Evolutionary conservation across 23 red algal species (phyloP).

Genomic region (Agarophyton chilense): DNA sequence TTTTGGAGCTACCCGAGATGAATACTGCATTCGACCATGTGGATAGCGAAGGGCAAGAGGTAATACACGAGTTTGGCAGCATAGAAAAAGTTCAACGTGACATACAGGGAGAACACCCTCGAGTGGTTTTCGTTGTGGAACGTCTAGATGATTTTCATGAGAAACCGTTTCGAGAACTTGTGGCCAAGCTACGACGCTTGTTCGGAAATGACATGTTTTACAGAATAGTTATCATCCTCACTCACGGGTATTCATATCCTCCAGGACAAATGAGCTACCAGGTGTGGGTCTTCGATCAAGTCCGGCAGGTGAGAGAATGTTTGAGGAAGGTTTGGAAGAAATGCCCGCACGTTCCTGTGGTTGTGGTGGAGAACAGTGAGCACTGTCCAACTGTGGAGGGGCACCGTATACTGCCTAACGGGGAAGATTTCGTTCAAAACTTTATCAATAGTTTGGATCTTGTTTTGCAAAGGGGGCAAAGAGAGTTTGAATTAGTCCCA

Average conservation of each 20-base stretch:
- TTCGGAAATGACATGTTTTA: constrained; percentile 43
- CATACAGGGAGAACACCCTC: constrained; percentile 32
- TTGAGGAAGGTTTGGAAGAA: constrained; percentile 11
- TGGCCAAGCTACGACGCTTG: constrained; percentile 4
- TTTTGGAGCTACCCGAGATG: constrained; percentile 49
- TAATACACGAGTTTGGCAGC: constrained; percentile 6
- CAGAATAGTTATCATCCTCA: constrained; percentile 49
- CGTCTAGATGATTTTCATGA: constrained; percentile 49
- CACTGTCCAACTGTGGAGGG: constrained; percentile 7
- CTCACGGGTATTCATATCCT: constrained; percentile 29
- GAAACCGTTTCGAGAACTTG: not conserved
- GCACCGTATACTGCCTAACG: not conserved
- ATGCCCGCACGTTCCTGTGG: constrained; percentile 25
- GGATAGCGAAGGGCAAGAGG: not conserved
- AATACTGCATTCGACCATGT: constrained; percentile 22
- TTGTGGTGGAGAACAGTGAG: constrained; percentile 47
- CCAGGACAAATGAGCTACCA: constrained; percentile 21
- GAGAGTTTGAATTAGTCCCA: not conserved
- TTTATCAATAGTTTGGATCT: constrained; percentile 11
- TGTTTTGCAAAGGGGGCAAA: not conserved
- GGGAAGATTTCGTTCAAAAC: constrained; percentile 2
- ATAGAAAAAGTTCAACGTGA: constrained; percentile 10
- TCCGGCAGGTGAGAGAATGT: constrained; percentile 13
- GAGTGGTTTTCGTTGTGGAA: constrained; percentile 27
- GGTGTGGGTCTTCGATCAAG: constrained; percentile 47